Percentiles rank a stretch among this genome's conserved stretches.
Evolutionary conservation across 2,329 filamentous ascomycete species (phyloP).

Genomic region (Tolypocladium endophyticum): DNA sequence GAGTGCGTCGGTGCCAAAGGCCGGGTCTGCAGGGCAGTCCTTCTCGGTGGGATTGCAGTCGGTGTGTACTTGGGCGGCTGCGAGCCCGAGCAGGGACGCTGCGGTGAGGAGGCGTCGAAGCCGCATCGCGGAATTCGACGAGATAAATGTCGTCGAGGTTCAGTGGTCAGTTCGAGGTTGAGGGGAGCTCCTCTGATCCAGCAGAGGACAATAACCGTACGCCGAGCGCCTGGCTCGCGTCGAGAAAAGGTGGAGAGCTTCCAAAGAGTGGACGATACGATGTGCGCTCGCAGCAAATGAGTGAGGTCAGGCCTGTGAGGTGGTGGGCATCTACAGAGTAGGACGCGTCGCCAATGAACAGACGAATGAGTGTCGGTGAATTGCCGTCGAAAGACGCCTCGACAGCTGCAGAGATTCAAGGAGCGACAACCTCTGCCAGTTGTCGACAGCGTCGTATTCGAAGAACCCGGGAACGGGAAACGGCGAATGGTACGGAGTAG

Average conservation of each 20-base stretch:
- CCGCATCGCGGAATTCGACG: slow-evolving; percentile 1
- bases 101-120: slow-evolving; percentile 15
- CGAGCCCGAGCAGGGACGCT: slow-evolving; percentile 32
- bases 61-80: slow-evolving; percentile 63
- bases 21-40: slow-evolving; percentile 59
- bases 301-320: not conserved
- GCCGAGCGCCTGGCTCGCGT: not conserved
- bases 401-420: not conserved
- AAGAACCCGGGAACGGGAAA: not conserved
- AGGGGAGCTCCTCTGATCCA: not conserved
- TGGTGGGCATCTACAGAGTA: not conserved
- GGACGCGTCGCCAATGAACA: not conserved
- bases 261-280: not conserved
- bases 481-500: not conserved
- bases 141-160: not conserved
- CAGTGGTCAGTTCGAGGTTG: not conserved
- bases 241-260: not conserved
- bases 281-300: not conserved
- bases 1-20: slow-evolving; percentile 52
- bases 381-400: not conserved
- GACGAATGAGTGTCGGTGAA: not conserved
- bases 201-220: not conserved
- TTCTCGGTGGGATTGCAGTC: slow-evolving; percentile 66
- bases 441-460: not conserved
- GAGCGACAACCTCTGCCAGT: not conserved